These are phyloP conservation scores for Dendrobium chrysotoxum DNA, from an alignment of 106 monocot genomes.

Conservation along the genomic window DNA sequence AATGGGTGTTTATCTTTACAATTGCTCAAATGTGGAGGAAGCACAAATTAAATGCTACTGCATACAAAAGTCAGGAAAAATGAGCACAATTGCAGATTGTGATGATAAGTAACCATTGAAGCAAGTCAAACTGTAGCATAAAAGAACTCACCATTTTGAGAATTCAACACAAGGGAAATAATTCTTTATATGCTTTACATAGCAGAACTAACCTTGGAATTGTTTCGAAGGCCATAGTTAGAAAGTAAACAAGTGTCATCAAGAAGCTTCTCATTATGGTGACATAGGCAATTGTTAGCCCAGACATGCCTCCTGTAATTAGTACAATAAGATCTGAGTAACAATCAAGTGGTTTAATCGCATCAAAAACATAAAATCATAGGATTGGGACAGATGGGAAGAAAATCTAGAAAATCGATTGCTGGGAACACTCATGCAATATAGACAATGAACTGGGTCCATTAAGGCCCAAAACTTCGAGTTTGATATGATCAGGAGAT, in stretches of 20 bases:
- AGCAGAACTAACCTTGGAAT: slow-evolving; percentile 51
- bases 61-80: too few species aligned
- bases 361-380: not conserved
- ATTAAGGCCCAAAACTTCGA: not conserved
- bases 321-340: not conserved
- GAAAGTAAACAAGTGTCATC: slow-evolving; percentile 63
- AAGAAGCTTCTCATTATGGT: slow-evolving; percentile 63
- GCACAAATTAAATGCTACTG: too few species aligned
- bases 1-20: too few species aligned
- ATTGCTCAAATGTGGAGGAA: too few species aligned
- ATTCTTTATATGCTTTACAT: too few species aligned
- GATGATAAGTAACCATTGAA: too few species aligned
- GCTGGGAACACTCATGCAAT: not conserved
- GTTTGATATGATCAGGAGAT: not conserved
- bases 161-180: too few species aligned
- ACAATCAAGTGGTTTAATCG: not conserved
- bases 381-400: not conserved
- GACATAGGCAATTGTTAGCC: slow-evolving; percentile 67
- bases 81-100: too few species aligned
- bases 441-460: not conserved
- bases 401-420: not conserved
- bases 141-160: too few species aligned
- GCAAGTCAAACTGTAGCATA: too few species aligned
- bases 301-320: slow-evolving; percentile 85
- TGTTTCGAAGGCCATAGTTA: slow-evolving; percentile 53